These are phyloP conservation scores for Anaeramoeba flamelloides DNA, from an alignment of 78 protist genomes.

Conservation along the genomic window DNA sequence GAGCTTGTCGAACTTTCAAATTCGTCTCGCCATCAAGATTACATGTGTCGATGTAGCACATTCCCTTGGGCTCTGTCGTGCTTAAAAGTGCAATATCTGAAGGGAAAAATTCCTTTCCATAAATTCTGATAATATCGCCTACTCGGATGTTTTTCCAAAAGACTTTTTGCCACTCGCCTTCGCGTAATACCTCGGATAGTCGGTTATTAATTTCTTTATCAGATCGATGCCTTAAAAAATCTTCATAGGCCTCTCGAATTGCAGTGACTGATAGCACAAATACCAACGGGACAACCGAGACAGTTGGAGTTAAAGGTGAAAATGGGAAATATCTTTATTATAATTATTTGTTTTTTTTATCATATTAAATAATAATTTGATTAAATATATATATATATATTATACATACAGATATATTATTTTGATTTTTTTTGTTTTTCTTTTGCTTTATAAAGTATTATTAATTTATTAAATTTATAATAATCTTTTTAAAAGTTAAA, in stretches of 20 bases:
- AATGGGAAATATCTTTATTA: too few relatives aligned
- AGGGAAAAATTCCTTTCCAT: slow-evolving; percentile 8
- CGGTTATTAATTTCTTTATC: slow-evolving; percentile 20
- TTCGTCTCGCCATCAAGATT: slow-evolving; percentile 57
- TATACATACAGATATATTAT: too few relatives aligned
- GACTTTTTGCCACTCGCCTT: not conserved
- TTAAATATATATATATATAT: too few relatives aligned
- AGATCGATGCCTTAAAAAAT: slow-evolving; percentile 10
- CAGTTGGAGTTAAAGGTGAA: not conserved
- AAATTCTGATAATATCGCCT: slow-evolving; percentile 31
- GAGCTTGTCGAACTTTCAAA: slow-evolving; percentile 18
- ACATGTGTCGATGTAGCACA: slow-evolving; percentile 50
- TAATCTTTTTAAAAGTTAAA: too few relatives aligned
- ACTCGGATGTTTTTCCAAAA: slow-evolving; percentile 15
- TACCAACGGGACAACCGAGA: slow-evolving; percentile 20
- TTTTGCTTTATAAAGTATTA: too few relatives aligned
- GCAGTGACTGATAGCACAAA: slow-evolving; percentile 31
- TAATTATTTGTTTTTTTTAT: too few relatives aligned
- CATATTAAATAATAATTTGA: too few relatives aligned
- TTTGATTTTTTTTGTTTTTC: too few relatives aligned
- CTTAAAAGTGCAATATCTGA: slow-evolving; percentile 21
- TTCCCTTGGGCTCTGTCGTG: slow-evolving; percentile 10
- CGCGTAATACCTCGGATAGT: not conserved
- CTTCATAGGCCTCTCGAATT: slow-evolving; percentile 41
- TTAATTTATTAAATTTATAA: too few relatives aligned